A percentile compares a stretch with the other conserved stretches of the same genome.
Evolutionary conservation across 305 asterid species (phyloP).

Genomic region (Fraxinus latifolia): DNA sequence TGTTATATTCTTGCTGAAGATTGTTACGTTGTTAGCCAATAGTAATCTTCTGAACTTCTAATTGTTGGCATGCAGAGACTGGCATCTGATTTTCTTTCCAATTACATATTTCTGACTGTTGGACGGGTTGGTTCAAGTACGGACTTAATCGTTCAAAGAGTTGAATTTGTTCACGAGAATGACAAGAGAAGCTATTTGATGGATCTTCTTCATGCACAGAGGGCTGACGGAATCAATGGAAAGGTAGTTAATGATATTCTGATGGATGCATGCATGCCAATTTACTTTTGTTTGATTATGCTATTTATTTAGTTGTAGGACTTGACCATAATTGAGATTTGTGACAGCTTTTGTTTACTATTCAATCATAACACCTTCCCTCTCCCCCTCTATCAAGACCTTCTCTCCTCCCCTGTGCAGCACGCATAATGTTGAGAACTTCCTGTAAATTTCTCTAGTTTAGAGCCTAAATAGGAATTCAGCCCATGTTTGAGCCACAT

Average conservation of each 20-base stretch:
- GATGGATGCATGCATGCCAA: constrained; percentile 6
- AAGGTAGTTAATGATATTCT: constrained; percentile 38
- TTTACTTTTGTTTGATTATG: constrained; percentile 9
- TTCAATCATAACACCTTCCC: background rate
- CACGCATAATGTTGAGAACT: background rate
- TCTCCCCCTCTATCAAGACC: background rate
- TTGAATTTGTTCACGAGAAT: constrained; percentile 60
- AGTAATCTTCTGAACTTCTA: constrained; percentile 3
- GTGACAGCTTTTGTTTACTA: background rate
- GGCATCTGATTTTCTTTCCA: constrained; percentile 86
- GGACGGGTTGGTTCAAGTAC: constrained; percentile 91
- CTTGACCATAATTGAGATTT: background rate
- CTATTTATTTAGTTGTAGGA: background rate
- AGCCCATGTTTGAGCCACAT: no score
- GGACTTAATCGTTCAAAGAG: constrained; percentile 73
- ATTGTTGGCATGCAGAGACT: constrained; percentile 57
- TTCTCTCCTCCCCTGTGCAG: background rate
- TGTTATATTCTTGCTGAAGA: background rate
- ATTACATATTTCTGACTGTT: constrained; percentile 76
- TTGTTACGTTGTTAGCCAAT: background rate
- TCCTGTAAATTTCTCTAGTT: background rate
- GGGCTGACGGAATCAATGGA: constrained; percentile 51
- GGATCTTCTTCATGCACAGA: constrained; percentile 91
- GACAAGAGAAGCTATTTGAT: constrained; percentile 84
- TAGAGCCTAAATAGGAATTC: background rate